Evolutionary conservation across 345 rosid species (phyloP).

Genomic region (Pugionium dolabratum): DNA sequence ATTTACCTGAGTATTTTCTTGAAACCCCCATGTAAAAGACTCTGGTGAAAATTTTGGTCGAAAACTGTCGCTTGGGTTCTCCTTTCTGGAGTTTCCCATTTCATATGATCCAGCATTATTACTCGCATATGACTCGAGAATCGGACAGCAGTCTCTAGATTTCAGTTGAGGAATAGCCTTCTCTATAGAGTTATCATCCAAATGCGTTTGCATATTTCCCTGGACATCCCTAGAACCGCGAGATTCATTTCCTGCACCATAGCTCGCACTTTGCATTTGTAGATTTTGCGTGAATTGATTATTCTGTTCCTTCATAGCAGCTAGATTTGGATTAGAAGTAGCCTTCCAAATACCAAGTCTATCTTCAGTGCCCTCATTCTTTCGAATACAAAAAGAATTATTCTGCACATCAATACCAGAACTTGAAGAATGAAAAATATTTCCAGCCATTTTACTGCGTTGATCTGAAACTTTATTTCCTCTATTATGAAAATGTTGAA

Average conservation of each 20-base stretch:
- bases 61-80: conserved; percentile 21
- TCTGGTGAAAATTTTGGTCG: conserved; percentile 13
- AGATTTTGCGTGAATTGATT: conserved; percentile 43
- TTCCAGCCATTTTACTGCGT: conserved; percentile 46
- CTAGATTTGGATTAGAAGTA: conserved; percentile 45
- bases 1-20: too few species aligned
- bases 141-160: conserved; percentile 46
- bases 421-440: conserved; percentile 43
- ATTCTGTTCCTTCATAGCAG: conserved; percentile 37
- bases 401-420: conserved; percentile 44
- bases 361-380: conserved; percentile 45
- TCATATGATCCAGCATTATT: conserved; percentile 42
- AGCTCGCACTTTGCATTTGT: conserved; percentile 42
- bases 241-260: conserved; percentile 43
- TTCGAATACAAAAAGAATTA: conserved; percentile 41
- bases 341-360: conserved; percentile 45
- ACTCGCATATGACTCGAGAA: conserved; percentile 52
- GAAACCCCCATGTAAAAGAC: not conserved
- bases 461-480: conserved; percentile 51
- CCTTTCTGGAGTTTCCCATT: conserved; percentile 33
- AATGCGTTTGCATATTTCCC: conserved; percentile 47
- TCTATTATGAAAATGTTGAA: conserved; percentile 47
- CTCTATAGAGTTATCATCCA: conserved; percentile 50
- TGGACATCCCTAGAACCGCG: conserved; percentile 38
- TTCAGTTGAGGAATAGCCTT: conserved; percentile 44